Evolutionary conservation across 345 rosid genomes (phyloP).

Genomic region (Citrus sp.): DNA sequence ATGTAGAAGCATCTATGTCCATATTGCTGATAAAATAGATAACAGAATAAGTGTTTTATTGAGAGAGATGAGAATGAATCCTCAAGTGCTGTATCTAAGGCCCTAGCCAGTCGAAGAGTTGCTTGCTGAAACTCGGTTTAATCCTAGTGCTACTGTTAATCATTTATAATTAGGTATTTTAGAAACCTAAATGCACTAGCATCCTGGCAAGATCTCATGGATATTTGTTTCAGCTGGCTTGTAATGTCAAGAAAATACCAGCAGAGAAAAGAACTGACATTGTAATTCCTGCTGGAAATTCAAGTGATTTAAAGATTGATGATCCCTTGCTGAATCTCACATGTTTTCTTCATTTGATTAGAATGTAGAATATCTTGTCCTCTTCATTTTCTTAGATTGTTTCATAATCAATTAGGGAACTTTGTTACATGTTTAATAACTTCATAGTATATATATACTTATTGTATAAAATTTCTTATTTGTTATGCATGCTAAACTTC

Average conservation of each 20-base stretch:
- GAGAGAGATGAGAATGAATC: background rate
- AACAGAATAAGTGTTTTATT: background rate
- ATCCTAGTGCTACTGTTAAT: background rate
- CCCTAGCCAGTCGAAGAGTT: background rate
- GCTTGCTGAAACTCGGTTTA: background rate
- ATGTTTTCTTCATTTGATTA: background rate
- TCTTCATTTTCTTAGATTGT: background rate
- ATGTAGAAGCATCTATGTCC: constrained; percentile 1
- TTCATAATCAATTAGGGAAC: background rate
- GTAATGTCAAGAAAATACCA: background rate
- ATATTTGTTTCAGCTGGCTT: background rate
- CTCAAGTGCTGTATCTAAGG: background rate
- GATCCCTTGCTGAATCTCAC: background rate
- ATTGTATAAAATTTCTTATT: background rate
- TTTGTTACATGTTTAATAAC: background rate
- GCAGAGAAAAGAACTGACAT: background rate
- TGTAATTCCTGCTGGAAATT: background rate
- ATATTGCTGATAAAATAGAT: background rate
- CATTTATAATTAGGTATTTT: background rate
- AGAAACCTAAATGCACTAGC: background rate
- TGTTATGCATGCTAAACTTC: background rate
- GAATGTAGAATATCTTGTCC: background rate
- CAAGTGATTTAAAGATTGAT: background rate
- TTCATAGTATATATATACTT: background rate
- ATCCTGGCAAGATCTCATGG: background rate